These are phyloP conservation scores for Populus hybrid DNA, from an alignment of 441 rosid genomes.

Conservation along the genomic window DNA sequence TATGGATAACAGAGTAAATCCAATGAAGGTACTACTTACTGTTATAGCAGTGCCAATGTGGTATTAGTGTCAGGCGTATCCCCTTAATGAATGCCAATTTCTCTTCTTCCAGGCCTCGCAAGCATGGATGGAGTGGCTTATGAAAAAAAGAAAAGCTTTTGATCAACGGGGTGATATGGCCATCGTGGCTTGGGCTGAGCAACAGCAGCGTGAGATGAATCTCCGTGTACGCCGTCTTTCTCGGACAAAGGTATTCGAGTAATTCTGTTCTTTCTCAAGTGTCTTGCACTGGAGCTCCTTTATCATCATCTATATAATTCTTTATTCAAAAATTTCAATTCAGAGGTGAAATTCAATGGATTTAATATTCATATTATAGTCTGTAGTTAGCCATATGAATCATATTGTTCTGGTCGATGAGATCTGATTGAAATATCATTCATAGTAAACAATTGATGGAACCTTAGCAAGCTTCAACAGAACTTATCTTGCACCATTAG, in stretches of 20 bases:
- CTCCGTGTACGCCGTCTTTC: slow-evolving; percentile 88
- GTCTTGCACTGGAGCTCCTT: slow-evolving; percentile 8
- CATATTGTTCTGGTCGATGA: slow-evolving; percentile 1
- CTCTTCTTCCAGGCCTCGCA: slow-evolving; percentile 65
- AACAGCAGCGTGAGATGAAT: slow-evolving; percentile 86
- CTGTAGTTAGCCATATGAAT: background rate
- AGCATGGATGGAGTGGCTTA: slow-evolving; percentile 99
- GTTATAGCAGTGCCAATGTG: background rate
- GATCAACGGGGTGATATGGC: slow-evolving; percentile 98
- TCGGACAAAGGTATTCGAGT: slow-evolving; percentile 64
- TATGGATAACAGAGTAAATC: slow-evolving; percentile 75
- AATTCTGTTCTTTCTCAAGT: slow-evolving; percentile 8
- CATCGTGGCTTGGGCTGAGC: slow-evolving; percentile 95
- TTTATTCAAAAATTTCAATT: slow-evolving; percentile 4
- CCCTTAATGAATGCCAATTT: background rate
- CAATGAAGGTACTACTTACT: slow-evolving; percentile 67
- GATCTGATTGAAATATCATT: background rate
- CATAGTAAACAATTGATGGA: background rate
- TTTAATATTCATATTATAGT: background rate
- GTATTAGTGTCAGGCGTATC: background rate
- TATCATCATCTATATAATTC: slow-evolving; percentile 1
- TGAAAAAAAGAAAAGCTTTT: slow-evolving; percentile 89
- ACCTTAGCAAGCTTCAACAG: background rate
- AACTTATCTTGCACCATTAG: background rate
- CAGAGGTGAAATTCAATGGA: too few relatives aligned